These are phyloP conservation scores for Pochonia chlamydosporia DNA, from an alignment of 2,329 filamentous ascomycete genomes.

Conservation along the genomic window DNA sequence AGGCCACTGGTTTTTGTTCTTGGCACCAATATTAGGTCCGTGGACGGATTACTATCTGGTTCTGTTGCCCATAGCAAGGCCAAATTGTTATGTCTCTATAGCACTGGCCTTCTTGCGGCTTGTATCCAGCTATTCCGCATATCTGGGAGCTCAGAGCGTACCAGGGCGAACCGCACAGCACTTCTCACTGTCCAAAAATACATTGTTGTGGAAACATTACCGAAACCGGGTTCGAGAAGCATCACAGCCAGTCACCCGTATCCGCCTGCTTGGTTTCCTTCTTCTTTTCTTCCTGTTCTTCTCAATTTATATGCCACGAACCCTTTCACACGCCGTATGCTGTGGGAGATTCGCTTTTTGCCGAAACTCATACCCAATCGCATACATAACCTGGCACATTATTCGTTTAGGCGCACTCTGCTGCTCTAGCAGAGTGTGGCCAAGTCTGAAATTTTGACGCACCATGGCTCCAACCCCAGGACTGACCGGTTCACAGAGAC, in stretches of 20 bases:
- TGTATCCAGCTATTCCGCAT: not conserved
- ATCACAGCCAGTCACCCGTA: not conserved
- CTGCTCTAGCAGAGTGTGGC: constrained; percentile 3
- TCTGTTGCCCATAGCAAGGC: not conserved
- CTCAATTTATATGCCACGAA: not conserved
- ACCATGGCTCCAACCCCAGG: constrained; percentile 22
- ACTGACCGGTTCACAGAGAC: constrained; percentile 26
- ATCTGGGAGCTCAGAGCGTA: no score
- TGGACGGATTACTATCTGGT: not conserved
- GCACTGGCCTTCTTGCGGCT: not conserved
- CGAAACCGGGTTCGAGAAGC: not conserved
- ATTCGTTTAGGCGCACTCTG: not conserved
- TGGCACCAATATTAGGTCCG: not conserved
- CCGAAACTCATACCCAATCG: no score
- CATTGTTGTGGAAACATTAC: not conserved
- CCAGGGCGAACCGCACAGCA: no score
- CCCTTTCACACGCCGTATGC: no score
- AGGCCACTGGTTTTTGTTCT: not conserved
- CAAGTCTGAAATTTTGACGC: not conserved
- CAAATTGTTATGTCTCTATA: not conserved
- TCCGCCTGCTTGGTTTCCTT: not conserved
- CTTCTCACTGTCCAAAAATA: no score
- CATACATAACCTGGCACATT: not conserved
- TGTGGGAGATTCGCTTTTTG: no score
- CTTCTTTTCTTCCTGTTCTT: not conserved